Base-by-base conservation (phyloP, 116 monocot species). In the Posidonia oceanica region DNA sequence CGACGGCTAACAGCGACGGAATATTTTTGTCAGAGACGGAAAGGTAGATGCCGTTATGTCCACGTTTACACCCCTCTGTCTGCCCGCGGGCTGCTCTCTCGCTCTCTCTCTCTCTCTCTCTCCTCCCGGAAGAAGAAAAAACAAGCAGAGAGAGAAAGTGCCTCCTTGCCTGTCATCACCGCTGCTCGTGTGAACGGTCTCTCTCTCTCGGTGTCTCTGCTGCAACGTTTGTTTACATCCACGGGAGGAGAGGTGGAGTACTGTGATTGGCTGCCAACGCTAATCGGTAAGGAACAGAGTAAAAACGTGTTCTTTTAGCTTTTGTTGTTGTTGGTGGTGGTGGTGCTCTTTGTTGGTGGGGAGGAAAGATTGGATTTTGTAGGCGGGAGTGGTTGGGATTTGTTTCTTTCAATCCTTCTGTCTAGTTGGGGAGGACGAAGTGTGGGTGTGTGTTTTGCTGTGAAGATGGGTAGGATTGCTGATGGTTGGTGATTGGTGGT, bases 181-280 rank as follows among this genome's bases (percentile, higher is more conserved):
- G 10, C 29, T 3, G 23, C 29, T 17, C 21, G 20, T 20, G 70
- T 39, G 57, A 29, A 55, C 67, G 40, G 39, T 70, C 59, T 64
- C 80, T 61, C 58, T 63, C 55, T 69, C 53, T 63, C 68, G 40
- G 51, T 17, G 52, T 37, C 23, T 52, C 39, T 73, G 48, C 75
- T 55, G 42, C 36, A 4, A 0, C 61, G 3, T 61, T 23, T 61
- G 61, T 61, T 61, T 12, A 29, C 23, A 29, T 61, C 61, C 36
- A 61, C 21, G 61, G 61, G 13, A 14, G 3, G 20, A 23, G 29
- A 56, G 29, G 20, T 6, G 60, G 60, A 20, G 10, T 11, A 13
- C 58, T 16, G 20, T 58, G 58, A 58, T 58, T 20, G 58, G 58
- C 21, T 58, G 58, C 58, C 7, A 58, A 58, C 58, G 17, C 21